These are phyloP conservation scores for Polyplosphaeria fusca DNA, from an alignment of 495 filamentous ascomycete genomes.

Conservation along the genomic window DNA sequence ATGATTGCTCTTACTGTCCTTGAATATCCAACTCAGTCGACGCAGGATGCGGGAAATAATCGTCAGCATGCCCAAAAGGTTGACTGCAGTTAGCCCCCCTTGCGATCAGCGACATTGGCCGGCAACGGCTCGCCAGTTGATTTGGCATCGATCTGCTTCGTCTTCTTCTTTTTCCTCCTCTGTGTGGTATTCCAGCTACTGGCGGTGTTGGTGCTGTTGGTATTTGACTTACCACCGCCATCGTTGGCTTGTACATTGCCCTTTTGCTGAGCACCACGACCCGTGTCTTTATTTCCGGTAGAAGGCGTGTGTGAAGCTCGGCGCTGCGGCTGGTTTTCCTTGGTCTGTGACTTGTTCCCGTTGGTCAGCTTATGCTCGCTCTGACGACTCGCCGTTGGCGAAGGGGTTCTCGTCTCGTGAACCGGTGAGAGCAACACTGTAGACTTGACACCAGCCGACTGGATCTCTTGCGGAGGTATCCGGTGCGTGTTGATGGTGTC, in stretches of 20 bases:
- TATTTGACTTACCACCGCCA: conserved; percentile 11
- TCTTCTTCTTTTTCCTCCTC: conserved; percentile 34
- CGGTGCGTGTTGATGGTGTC: conserved; percentile 23
- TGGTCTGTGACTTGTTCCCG: conserved; percentile 12
- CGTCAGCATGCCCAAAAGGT: too few relatives aligned
- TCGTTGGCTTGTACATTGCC: conserved; percentile 2
- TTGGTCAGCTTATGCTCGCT: conserved; percentile 12
- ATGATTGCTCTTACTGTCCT: too few relatives aligned
- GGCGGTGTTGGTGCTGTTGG: neutral
- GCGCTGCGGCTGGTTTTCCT: conserved; percentile 25
- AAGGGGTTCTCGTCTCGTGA: conserved; percentile 47
- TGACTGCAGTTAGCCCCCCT: conserved; percentile 47
- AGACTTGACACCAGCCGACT: conserved; percentile 18
- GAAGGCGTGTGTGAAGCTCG: conserved; percentile 38
- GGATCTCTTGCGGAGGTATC: conserved; percentile 28
- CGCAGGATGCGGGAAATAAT: too few relatives aligned
- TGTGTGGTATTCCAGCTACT: conserved; percentile 24
- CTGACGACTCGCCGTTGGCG: conserved; percentile 41
- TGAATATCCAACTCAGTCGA: too few relatives aligned
- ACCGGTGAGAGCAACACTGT: conserved; percentile 50
- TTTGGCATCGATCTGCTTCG: conserved; percentile 15
- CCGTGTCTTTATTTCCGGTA: conserved; percentile 12
- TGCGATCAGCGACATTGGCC: conserved; percentile 42
- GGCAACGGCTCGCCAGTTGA: conserved; percentile 38
- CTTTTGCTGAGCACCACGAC: conserved; percentile 6